Conservation (phyloP, 768 basidiomycete species). For the Leccinum variicolor region DNA sequence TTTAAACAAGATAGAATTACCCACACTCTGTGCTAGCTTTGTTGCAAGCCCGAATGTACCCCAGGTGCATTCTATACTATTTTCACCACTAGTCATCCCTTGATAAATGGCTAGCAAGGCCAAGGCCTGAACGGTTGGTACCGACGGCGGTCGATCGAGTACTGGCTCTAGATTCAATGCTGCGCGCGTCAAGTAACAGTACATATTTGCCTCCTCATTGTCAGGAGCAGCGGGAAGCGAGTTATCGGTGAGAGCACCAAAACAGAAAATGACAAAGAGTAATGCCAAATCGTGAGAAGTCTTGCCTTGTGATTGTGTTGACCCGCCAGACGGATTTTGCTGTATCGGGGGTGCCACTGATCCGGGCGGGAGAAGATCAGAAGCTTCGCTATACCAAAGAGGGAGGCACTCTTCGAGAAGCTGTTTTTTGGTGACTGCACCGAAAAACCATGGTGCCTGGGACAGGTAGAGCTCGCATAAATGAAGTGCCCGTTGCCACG, state of each 20-base stretch:
- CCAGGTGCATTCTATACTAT: constrained; percentile 71
- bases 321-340: not conserved
- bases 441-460: constrained; percentile 81
- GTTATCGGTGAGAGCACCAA: constrained; percentile 58
- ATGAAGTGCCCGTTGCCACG: constrained; percentile 53
- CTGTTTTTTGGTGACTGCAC: constrained; percentile 62
- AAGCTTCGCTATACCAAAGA: constrained; percentile 57
- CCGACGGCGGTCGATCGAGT: constrained; percentile 66
- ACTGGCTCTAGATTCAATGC: constrained; percentile 66
- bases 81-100: constrained; percentile 62
- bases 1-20: constrained; percentile 24
- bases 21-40: constrained; percentile 65
- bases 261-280: constrained; percentile 59
- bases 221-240: constrained; percentile 50
- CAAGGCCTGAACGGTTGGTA: constrained; percentile 65
- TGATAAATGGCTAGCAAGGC: constrained; percentile 70
- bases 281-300: constrained; percentile 61
- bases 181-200: constrained; percentile 59
- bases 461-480: constrained; percentile 69
- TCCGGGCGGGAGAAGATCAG: constrained; percentile 22
- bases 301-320: constrained; percentile 16
- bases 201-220: constrained; percentile 50
- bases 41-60: constrained; percentile 60
- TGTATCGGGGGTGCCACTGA: constrained; percentile 23
- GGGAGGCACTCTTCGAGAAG: constrained; percentile 65